Evolutionary conservation across 192 early-diverging fungal species (phyloP), one percentile per base, ranked within the genome.

Genomic region (Lobosporangium transversale): DNA sequence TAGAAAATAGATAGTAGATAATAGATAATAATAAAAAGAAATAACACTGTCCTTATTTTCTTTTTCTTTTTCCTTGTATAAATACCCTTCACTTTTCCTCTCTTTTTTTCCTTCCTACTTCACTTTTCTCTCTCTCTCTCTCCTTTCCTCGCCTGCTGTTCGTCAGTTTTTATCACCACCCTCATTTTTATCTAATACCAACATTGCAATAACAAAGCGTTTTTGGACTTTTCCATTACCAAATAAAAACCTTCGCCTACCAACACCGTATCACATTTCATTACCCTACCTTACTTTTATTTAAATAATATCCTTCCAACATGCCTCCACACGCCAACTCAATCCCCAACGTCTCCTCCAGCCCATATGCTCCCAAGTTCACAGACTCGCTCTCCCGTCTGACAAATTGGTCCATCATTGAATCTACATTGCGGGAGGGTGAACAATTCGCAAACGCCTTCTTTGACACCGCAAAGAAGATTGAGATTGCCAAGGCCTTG

Each of bases 371-470:
- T 21, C 82, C 84, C 60, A 84, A 85, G 48, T 83, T 70, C 40
- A 73, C 88, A 40, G 89, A 93, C 69, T 88, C 88, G 43, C 83
- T 95, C 43, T 94, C 92, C 57, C 89, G 94, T 40, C 93, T 97
- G 15, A 84, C 85, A 60, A 95, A 96, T 84, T 98, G 96, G 65
- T 89, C 90, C 81, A 97, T 98, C 70, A 98, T 98, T 79, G 97
- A 98, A 62, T 95, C 94, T 2, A 98, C 97, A 15, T 81, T 98
- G 58, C 86, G 96, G 70, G 95, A 99, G 89, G 97, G 97, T 32
- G 97, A 99, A 83, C 97, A 99, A 83, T 99, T 99, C 84, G 95
- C 95, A 73, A 98, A 98, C 79, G 97, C 97, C 52, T 98, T 98
- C 85, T 99, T 99, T 66, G 92, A 94, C 70, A 95, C 94, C 15